Evolutionary conservation across 2,329 filamentous ascomycete genomes (phyloP).

Genomic region (Colletotrichum magnum): DNA sequence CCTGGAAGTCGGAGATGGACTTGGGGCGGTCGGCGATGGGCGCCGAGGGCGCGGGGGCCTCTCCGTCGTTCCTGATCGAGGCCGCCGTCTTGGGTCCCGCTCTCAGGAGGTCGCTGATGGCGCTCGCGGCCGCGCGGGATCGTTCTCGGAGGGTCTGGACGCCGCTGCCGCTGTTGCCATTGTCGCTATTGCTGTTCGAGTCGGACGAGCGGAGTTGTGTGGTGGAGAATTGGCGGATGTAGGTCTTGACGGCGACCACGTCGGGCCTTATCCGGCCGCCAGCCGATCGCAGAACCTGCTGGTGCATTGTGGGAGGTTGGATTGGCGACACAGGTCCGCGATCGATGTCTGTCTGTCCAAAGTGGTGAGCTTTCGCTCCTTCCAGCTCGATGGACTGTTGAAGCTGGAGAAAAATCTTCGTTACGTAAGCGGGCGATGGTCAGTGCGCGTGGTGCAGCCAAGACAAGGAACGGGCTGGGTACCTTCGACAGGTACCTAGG

Average conservation of each 20-base stretch:
- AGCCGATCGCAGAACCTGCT: constrained; percentile 55
- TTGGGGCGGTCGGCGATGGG: constrained; percentile 24
- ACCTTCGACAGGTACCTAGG: too few relatives aligned
- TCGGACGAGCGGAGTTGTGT: constrained; percentile 52
- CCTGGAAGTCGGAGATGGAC: constrained; percentile 53
- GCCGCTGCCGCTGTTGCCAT: neutral
- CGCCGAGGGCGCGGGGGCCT: neutral
- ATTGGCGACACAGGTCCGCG: constrained; percentile 7
- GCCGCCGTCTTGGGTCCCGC: constrained; percentile 10
- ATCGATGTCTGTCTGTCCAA: constrained; percentile 19
- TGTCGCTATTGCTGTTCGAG: constrained; percentile 33
- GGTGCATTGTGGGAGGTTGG: constrained; percentile 49
- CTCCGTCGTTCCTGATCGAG: constrained; percentile 30
- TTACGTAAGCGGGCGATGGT: constrained; percentile 31
- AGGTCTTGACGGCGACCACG: constrained; percentile 50
- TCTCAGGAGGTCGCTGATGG: constrained; percentile 51
- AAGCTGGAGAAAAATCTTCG: constrained; percentile 34
- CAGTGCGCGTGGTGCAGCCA: neutral
- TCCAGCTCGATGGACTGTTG: constrained; percentile 1
- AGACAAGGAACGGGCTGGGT: too few relatives aligned
- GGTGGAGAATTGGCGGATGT: constrained; percentile 56
- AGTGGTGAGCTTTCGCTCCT: constrained; percentile 8
- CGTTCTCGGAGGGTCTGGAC: constrained; percentile 45
- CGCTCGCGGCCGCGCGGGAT: constrained; percentile 51
- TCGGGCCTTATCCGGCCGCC: constrained; percentile 52